A percentile compares a stretch with the other conserved stretches of the same genome.
Evolutionary conservation across 371 early-diverging fungal species (phyloP).

Genomic region (Basidiobolus meristosporus): DNA sequence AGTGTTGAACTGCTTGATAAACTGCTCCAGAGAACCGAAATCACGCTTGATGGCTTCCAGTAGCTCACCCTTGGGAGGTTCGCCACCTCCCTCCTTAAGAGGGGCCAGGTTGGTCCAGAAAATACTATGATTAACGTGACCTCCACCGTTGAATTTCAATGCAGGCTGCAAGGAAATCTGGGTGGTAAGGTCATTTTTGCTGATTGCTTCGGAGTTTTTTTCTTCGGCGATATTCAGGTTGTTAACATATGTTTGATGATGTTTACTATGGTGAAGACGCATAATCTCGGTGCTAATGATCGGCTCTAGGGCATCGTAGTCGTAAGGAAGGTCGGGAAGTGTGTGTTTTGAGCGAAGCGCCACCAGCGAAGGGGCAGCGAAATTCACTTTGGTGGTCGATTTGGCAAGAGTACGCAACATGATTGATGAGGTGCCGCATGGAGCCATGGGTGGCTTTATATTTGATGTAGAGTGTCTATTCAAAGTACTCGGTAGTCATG

Average conservation of each 20-base stretch:
- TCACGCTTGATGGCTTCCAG: constrained; percentile 52
- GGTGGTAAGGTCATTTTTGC: constrained; percentile 43
- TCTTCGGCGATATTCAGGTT: constrained; percentile 31
- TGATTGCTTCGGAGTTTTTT: constrained; percentile 51
- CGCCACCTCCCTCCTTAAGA: constrained; percentile 55
- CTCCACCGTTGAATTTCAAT: constrained; percentile 91
- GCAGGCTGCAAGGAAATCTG: constrained; percentile 60
- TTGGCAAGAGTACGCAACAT: too few relatives aligned
- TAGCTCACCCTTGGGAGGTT: constrained; percentile 39
- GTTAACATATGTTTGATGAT: constrained; percentile 69
- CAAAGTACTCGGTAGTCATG: too few relatives aligned
- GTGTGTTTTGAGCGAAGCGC: too few relatives aligned
- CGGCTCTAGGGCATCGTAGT: constrained; percentile 74
- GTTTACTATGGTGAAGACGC: constrained; percentile 90
- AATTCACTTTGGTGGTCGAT: too few relatives aligned
- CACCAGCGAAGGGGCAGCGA: too few relatives aligned
- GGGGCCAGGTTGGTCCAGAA: constrained; percentile 93
- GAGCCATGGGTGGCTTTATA: too few relatives aligned
- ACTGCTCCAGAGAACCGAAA: constrained; percentile 77
- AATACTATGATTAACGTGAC: constrained; percentile 94
- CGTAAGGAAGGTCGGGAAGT: constrained; percentile 37
- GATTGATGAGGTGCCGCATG: too few relatives aligned
- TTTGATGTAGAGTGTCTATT: too few relatives aligned
- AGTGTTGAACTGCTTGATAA: constrained; percentile 61
- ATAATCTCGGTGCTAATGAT: constrained; percentile 88